Conservation (phyloP, 1,139 yeast species). For the Starmera stellimalicola region DNA sequence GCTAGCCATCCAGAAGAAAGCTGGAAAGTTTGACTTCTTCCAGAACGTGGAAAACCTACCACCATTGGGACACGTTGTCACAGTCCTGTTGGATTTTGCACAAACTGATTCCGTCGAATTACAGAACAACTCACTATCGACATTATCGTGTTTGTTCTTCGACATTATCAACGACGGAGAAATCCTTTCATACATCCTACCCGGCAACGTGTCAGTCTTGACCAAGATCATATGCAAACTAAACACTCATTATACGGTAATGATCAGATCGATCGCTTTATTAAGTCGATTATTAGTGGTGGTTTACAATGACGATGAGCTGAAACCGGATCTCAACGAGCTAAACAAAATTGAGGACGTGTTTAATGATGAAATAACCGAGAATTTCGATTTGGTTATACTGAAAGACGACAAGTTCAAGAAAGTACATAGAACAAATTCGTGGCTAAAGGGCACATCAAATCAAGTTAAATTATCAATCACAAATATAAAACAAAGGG, state of each 20-base stretch:
- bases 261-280: constrained; percentile 24
- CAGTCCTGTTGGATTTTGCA: constrained; percentile 32
- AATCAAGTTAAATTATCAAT: constrained; percentile 37
- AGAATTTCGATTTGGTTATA: constrained; percentile 12
- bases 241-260: constrained; percentile 31
- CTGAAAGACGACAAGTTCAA: constrained; percentile 12
- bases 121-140: constrained; percentile 27
- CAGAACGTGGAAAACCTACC: constrained; percentile 29
- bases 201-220: constrained; percentile 45
- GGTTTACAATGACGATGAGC: constrained; percentile 34
- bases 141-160: constrained; percentile 27
- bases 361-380: constrained; percentile 4
- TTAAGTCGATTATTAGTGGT: constrained; percentile 24
- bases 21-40: constrained; percentile 23
- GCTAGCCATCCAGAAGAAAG: constrained; percentile 20
- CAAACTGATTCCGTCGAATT: constrained; percentile 20
- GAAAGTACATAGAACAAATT: constrained; percentile 35
- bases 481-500: constrained; percentile 12
- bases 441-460: constrained; percentile 62
- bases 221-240: constrained; percentile 31
- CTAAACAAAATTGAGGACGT: constrained; percentile 9
- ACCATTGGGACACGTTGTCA: constrained; percentile 36
- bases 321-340: constrained; percentile 17
- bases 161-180: constrained; percentile 37
- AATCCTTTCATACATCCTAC: constrained; percentile 40